These are phyloP conservation scores for Fallopia convolvulus DNA, from an alignment of 148 eudicot genomes.

Conservation along the genomic window DNA sequence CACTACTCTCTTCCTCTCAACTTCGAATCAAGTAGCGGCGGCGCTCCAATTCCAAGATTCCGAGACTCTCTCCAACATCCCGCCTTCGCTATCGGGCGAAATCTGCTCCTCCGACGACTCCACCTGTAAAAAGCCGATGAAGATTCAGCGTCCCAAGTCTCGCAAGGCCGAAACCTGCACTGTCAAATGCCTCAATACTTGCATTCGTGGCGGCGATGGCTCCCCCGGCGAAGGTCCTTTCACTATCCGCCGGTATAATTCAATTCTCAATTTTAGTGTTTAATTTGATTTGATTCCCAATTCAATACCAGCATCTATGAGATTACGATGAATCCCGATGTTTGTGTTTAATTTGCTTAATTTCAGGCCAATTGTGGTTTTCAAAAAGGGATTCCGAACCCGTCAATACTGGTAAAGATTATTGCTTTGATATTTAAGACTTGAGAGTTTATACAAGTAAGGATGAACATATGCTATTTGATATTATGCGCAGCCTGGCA, in stretches of 20 bases:
- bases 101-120: constrained; percentile 13
- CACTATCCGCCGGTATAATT: constrained; percentile 23
- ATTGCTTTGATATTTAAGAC: no score
- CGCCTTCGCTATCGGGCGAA: constrained; percentile 46
- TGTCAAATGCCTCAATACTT: constrained; percentile 66
- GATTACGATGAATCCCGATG: not conserved
- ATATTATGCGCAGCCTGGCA: constrained; percentile 29
- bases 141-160: constrained; percentile 83
- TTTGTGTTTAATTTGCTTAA: not conserved
- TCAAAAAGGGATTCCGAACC: constrained; percentile 73
- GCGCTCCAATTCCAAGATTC: constrained; percentile 15
- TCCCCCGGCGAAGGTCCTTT: constrained; percentile 92
- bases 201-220: constrained; percentile 71
- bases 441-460: not conserved
- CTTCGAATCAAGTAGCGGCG: constrained; percentile 12
- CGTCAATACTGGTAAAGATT: constrained; percentile 56
- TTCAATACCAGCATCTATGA: not conserved
- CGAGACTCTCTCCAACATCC: constrained; percentile 68
- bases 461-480: not conserved
- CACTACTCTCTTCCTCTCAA: constrained; percentile 11
- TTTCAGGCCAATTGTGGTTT: constrained; percentile 69
- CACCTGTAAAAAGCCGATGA: constrained; percentile 39
- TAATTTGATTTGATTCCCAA: not conserved
- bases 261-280: not conserved
- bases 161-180: constrained; percentile 78